phyloP scores from a whole-genome alignment of 306 rosid species.

The Vigna angularis region DNA sequence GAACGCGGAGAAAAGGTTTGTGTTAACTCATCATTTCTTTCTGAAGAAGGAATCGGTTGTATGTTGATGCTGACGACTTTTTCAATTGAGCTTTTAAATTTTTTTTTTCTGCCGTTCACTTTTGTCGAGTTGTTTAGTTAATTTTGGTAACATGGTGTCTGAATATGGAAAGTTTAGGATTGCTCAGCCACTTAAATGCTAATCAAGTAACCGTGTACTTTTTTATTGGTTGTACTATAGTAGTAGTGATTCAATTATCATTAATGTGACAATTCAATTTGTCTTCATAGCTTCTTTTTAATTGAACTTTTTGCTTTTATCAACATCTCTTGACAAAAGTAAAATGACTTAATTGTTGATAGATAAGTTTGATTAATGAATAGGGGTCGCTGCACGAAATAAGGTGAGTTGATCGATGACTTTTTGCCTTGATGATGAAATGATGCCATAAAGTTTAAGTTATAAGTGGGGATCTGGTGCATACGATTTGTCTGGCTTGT shows the following conservation, averaged over 20 bases:
- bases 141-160: not conserved
- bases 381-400: not conserved
- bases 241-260: not conserved
- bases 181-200: not conserved
- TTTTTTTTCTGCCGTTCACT: not conserved
- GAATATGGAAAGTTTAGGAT: not conserved
- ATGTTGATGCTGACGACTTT: not conserved
- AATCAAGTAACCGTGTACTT: not conserved
- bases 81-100: not conserved
- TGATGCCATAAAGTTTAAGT: not conserved
- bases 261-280: not conserved
- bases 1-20: constrained; percentile 92
- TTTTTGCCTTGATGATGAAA: not conserved
- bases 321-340: not conserved
- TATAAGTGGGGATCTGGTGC: constrained; percentile 3
- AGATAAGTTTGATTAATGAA: not conserved
- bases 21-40: not conserved
- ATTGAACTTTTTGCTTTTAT: not conserved
- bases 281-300: not conserved
- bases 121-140: not conserved
- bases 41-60: not conserved
- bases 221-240: not conserved
- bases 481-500: not conserved
- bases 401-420: not conserved
- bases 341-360: not conserved